Evolutionary conservation across 1,284 basidiomycete species (phyloP), one percentile per base, ranked within the genome.

Genomic region (Malassezia nana): DNA sequence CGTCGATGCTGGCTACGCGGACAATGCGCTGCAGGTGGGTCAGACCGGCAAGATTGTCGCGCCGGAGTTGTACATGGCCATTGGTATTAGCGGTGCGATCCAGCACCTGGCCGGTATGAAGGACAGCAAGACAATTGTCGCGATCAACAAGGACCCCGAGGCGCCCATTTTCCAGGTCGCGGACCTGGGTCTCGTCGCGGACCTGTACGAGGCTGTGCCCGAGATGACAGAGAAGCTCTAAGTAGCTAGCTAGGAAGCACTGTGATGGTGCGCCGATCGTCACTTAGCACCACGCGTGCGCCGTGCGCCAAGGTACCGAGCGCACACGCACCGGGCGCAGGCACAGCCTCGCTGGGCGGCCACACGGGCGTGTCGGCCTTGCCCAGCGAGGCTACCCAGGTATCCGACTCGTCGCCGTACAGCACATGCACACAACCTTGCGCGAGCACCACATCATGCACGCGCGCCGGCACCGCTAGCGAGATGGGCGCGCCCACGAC

Each of bases 61-160:
- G 24, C 92, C 91, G 0, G 87, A 95, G 75, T 78, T 98, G 53
- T 98, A 98, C 77, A 81, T 98, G 72, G 94, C 94, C 13, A 76
- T 98, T 45, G 94, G 94, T 59, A 98, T 99, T 69, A 94, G 89
- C 26, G 94, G 94, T 40, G 94, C 90, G 20, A 98, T 98, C 68
- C 94, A 99, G 77, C 94, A 98, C 79, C 79, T 98, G 59, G 94
- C 94, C 25, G 94, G 94, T 28, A 99, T 98, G 94, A 98, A 98
- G 76, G 94, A 98, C 75, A 90, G 87, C 16, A 98, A 98, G 78
- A 80, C 95, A 66, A 99, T 99, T 63, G 91, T 95, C 25, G 92
- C 94, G 6, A 83, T 98, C 65, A 99, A 99, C 80, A 99, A 99
- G 87, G 92, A 96, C 74, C 81, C 89, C 44, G 92, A 99, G 71